phyloP scores from a whole-genome alignment of 768 basidiomycete genomes.

The Kwoniella mangroviensis region DNA sequence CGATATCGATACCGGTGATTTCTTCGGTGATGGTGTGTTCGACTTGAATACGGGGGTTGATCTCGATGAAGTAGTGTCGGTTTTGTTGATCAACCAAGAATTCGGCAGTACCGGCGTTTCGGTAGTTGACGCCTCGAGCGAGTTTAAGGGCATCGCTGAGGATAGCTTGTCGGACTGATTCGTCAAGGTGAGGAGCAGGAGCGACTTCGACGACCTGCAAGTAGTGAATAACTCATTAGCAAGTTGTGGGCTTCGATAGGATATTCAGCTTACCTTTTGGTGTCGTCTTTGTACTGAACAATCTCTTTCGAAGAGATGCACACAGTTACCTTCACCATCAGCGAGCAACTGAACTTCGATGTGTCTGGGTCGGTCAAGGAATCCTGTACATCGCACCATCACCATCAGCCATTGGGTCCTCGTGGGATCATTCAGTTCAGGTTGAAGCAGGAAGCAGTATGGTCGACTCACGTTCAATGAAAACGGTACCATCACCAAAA shows the following conservation, averaged over 20 bases:
- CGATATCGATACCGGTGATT: conserved; percentile 98
- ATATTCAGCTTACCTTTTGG: conserved; percentile 67
- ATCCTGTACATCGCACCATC: conserved; percentile 33
- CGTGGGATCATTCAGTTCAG: conserved; percentile 50
- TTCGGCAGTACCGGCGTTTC: conserved; percentile 97
- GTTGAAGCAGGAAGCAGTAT: background rate
- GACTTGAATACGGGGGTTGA: conserved; percentile 99
- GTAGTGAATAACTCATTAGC: background rate
- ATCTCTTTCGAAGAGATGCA: conserved; percentile 98
- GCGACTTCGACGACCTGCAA: conserved; percentile 88
- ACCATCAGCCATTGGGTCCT: conserved; percentile 51
- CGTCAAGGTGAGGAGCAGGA: conserved; percentile 89
- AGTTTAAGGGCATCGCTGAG: conserved; percentile 89
- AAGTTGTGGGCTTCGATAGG: background rate
- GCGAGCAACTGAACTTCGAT: conserved; percentile 97
- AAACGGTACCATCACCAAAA: conserved; percentile 98
- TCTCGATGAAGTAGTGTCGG: conserved; percentile 98
- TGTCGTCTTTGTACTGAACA: conserved; percentile 98
- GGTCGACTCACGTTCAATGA: conserved; percentile 76
- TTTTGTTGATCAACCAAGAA: conserved; percentile 97
- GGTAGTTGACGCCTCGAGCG: conserved; percentile 88
- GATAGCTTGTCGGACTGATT: conserved; percentile 87
- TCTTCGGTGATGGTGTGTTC: conserved; percentile 99
- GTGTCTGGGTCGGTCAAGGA: conserved; percentile 89
- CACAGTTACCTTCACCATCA: conserved; percentile 87